These are phyloP conservation scores for Neospermospora avenae DNA, from an alignment of 2,329 filamentous ascomycete species.

Conservation along the genomic window DNA sequence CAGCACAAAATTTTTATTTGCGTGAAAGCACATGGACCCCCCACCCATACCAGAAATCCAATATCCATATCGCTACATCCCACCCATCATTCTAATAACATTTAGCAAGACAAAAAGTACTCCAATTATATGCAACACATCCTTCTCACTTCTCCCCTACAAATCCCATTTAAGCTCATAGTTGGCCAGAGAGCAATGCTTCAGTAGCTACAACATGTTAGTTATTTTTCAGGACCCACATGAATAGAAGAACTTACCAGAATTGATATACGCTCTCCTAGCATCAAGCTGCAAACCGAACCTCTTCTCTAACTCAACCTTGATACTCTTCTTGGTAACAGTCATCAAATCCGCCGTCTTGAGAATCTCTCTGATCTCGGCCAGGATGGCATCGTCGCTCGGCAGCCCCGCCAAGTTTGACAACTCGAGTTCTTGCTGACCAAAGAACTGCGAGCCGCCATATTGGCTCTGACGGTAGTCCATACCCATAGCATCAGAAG, in stretches of 20 bases:
- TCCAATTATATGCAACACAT: constrained; percentile 13
- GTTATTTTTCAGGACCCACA: constrained; percentile 17
- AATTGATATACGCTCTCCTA: constrained; percentile 91
- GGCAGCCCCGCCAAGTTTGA: constrained; percentile 70
- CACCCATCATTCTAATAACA: background rate
- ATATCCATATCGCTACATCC: background rate
- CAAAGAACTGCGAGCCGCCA: constrained; percentile 48
- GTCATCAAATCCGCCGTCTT: constrained; percentile 92
- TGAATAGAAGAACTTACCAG: constrained; percentile 57
- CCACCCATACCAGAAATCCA: background rate
- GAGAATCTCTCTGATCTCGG: constrained; percentile 93
- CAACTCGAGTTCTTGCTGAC: constrained; percentile 68
- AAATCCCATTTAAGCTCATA: constrained; percentile 44
- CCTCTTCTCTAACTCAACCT: constrained; percentile 83
- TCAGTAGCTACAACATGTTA: constrained; percentile 61
- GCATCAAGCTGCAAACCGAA: constrained; percentile 84
- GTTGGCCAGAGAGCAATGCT: constrained; percentile 72
- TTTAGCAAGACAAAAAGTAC: constrained; percentile 2
- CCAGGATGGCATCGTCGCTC: constrained; percentile 82
- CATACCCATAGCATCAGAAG: constrained; percentile 57
- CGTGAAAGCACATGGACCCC: background rate
- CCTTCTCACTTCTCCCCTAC: background rate
- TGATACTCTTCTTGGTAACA: constrained; percentile 98
- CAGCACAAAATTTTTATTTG: background rate
- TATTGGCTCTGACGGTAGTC: constrained; percentile 43